Percentiles rank a stretch among this genome's conserved stretches.
Conservation (phyloP, 2,329 filamentous ascomycete genomes). For the Purpureocillium lavendulum region DNA sequence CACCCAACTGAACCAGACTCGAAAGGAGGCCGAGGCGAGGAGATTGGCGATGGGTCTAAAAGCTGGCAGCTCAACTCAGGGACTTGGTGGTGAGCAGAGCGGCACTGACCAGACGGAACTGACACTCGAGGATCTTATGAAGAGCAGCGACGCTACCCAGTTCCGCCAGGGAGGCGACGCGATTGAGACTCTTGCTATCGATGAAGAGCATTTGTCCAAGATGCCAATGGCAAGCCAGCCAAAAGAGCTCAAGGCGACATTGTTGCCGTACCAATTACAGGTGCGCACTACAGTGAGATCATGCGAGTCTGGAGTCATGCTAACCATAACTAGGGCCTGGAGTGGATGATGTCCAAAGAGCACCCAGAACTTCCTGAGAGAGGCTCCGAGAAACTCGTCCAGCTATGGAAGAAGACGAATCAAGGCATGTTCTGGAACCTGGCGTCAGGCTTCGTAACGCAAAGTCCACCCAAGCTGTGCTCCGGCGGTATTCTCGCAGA, state of each 20-base stretch:
- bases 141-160: constrained; percentile 58
- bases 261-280: constrained; percentile 73
- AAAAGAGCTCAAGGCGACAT: constrained; percentile 48
- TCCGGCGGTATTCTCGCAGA: constrained; percentile 79
- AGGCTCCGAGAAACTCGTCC: constrained; percentile 52
- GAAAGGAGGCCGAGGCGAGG: constrained; percentile 42
- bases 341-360: constrained; percentile 76
- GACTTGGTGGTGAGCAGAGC: constrained; percentile 19
- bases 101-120: constrained; percentile 25
- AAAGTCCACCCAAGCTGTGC: constrained; percentile 51
- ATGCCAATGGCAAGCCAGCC: constrained; percentile 70
- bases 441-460: constrained; percentile 49
- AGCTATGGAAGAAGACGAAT: constrained; percentile 63
- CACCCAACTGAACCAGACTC: constrained; percentile 47
- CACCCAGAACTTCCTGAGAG: constrained; percentile 53
- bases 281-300: constrained; percentile 19
- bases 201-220: constrained; percentile 59
- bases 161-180: constrained; percentile 56
- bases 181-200: constrained; percentile 61
- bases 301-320: constrained; percentile 1
- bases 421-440: constrained; percentile 52
- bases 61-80: constrained; percentile 27
- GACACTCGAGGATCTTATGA: constrained; percentile 55
- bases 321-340: constrained; percentile 51
- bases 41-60: constrained; percentile 34